Evolutionary conservation across 257 asterid species (phyloP), one percentile per base, ranked within the genome.

Genomic region (Petunia secreta): DNA sequence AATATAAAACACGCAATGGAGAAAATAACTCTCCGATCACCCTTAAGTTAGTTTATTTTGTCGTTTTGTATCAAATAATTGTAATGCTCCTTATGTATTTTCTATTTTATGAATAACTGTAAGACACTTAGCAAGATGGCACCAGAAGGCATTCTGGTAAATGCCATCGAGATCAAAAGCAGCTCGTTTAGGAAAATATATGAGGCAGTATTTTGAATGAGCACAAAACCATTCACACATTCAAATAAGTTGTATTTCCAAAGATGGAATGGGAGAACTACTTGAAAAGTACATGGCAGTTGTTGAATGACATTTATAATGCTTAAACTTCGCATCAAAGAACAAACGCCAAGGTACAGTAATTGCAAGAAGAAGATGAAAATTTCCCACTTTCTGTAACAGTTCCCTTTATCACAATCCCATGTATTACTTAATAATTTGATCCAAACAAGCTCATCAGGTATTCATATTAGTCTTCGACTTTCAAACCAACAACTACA

Each of bases 341-440:
- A 40, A 63, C 10, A 0, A 37, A 1, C 1, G 67, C 36, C 4
- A 3, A 4, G 16, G 46, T 37, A 44, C 16, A 10, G 68, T 63
- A 63, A 36, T 37, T 63, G 68, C 4, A 10, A 37, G 68, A 10
- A 63, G 37, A 10, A 63, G 44, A 63, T 37, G 68, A 10, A 63
- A 63, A 16, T 16, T 59, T 63, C 44, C 44, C 37, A 37, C 46
- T 63, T 63, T 37, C 69, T n/a, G 36, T 1, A n/a, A 62, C 68
- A 37, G 36, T 37, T 63, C 9, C 37, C 69, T 63, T 40, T 37
- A 37, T 37, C 9, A 43, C 46, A 15, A 63, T 63, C 69, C 69
- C 16, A 63, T 63, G 44, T 63, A 63, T 63, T 63, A 37, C 44
- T 63, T 63, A 63, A 63, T 63, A 43, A 63, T 37, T 63, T 63